These are phyloP conservation scores for Trichoderma virens DNA, from an alignment of 495 filamentous ascomycete species.

Conservation along the genomic window DNA sequence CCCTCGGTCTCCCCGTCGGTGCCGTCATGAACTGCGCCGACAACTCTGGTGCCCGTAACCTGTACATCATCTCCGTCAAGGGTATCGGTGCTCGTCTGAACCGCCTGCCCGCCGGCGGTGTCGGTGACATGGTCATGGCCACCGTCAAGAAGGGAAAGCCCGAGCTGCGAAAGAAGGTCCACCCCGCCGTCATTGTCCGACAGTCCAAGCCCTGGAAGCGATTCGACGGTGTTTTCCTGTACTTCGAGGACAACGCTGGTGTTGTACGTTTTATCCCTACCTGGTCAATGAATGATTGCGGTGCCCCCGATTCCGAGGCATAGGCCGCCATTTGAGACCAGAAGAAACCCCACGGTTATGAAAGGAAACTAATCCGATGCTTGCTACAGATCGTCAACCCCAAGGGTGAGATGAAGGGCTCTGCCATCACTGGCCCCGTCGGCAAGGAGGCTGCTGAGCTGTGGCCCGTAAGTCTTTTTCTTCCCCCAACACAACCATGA, in stretches of 20 bases:
- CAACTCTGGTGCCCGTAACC: conserved; percentile 96
- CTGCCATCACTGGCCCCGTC: conserved; percentile 96
- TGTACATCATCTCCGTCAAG: conserved; percentile 99
- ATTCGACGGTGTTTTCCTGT: conserved; percentile 94
- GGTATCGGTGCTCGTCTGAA: conserved; percentile 98
- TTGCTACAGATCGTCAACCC: conserved; percentile 87
- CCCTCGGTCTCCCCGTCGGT: conserved; percentile 96
- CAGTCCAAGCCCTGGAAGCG: conserved; percentile 99
- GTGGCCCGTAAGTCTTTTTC: conserved; percentile 75
- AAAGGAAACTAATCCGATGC: conserved; percentile 13
- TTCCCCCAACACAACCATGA: not conserved
- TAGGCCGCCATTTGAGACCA: not conserved
- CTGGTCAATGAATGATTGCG: not conserved
- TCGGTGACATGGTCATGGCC: conserved; percentile 99
- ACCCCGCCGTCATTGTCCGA: conserved; percentile 89
- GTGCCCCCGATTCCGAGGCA: no score
- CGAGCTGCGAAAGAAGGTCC: conserved; percentile 94
- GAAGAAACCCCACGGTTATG: not conserved
- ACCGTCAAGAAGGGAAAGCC: conserved; percentile 99
- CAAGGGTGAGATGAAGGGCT: conserved; percentile 99
- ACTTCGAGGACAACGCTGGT: conserved; percentile 99
- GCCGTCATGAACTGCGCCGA: conserved; percentile 96
- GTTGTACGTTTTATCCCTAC: conserved; percentile 57
- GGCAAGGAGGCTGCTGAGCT: conserved; percentile 99
- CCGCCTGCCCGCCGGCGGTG: conserved; percentile 93